phyloP scores from a whole-genome alignment of 2,329 filamentous ascomycete genomes.

The Epichloe brachyelytri region DNA sequence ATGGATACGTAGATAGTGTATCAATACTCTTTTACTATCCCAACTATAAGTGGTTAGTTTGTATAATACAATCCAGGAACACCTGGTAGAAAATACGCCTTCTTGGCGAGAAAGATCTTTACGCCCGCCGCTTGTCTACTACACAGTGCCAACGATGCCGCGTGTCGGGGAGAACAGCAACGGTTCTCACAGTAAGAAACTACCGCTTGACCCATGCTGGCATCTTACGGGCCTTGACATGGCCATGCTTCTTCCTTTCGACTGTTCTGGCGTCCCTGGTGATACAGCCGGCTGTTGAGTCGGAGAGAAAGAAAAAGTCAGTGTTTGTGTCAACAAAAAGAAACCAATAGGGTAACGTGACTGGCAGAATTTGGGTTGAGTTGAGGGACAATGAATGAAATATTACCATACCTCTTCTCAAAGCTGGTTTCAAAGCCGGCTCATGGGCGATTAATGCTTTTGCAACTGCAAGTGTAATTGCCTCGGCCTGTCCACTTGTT shows the following conservation, averaged over 20 bases:
- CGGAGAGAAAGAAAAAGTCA: neutral
- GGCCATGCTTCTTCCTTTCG: conserved; percentile 96
- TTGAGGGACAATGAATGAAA: neutral
- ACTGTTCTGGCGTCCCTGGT: conserved; percentile 84
- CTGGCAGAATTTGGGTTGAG: neutral
- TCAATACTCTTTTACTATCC: neutral
- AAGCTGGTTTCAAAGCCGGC: conserved; percentile 73
- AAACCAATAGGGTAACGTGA: neutral
- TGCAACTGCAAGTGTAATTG: conserved; percentile 77
- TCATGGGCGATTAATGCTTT: conserved; percentile 86
- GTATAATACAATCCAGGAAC: conserved; percentile 1
- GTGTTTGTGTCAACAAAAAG: neutral
- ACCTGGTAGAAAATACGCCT: neutral
- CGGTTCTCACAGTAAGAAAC: neutral
- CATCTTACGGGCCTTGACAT: conserved; percentile 94
- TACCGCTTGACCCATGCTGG: conserved; percentile 91
- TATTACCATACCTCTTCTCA: conserved; percentile 66
- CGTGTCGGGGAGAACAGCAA: neutral
- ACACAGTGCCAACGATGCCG: neutral
- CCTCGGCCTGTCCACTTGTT: conserved; percentile 89
- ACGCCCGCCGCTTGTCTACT: neutral
- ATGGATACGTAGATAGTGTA: neutral
- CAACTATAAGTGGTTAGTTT: neutral
- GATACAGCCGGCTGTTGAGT: conserved; percentile 66
- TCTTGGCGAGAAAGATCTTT: neutral